These are phyloP conservation scores for Silene vulgaris DNA, from an alignment of 179 eudicot species.

Conservation along the genomic window DNA sequence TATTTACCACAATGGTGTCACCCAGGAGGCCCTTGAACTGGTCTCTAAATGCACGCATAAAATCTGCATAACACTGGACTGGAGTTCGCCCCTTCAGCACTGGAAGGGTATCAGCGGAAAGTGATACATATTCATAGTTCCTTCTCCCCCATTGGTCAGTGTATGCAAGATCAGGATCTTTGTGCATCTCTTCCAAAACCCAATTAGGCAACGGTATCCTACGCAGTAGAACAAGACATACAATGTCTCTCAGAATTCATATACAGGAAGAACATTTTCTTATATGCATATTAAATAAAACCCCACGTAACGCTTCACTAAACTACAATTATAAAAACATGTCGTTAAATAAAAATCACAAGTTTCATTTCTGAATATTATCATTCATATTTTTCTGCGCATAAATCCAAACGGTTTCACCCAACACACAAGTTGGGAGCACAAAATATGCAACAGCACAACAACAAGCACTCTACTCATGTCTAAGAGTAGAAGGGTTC, in stretches of 20 bases:
- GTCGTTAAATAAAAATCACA: background rate
- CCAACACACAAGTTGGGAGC: background rate
- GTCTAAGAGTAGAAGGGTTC: no score
- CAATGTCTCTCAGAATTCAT: conserved; percentile 4
- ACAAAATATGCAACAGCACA: background rate
- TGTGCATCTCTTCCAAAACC: conserved; percentile 77
- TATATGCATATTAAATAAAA: background rate
- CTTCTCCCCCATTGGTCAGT: conserved; percentile 98
- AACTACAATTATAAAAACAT: background rate
- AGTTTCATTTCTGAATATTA: background rate
- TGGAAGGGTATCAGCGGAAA: conserved; percentile 78
- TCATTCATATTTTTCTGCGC: background rate
- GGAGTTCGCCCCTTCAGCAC: conserved; percentile 85
- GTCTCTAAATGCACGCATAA: conserved; percentile 78
- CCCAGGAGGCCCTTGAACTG: conserved; percentile 73
- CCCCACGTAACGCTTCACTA: background rate
- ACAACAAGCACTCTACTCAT: no score
- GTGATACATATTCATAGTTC: conserved; percentile 77
- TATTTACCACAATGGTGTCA: conserved; percentile 76
- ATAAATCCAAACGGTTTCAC: background rate
- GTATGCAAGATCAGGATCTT: conserved; percentile 78
- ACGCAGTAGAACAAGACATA: conserved; percentile 13
- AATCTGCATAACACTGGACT: conserved; percentile 80
- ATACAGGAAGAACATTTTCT: background rate
- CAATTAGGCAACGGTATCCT: conserved; percentile 93